Base-by-base conservation (phyloP, 2,329 filamentous ascomycete genomes). In the Pseudogymnoascus sp. region DNA sequence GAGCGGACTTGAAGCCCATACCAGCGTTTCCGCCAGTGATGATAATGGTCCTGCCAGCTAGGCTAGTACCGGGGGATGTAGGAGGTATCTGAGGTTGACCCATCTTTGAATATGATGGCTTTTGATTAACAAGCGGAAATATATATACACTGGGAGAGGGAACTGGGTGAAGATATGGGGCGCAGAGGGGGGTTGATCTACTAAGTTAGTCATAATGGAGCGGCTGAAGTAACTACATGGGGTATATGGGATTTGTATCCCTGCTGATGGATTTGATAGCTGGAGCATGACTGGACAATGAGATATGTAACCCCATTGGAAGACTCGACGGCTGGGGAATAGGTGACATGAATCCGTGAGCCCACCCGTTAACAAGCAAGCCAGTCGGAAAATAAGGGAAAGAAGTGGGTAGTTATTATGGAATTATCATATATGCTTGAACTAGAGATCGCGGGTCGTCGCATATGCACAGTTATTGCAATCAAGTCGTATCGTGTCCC, bases 11-110 rank as follows among this genome's bases (percentile, higher is more conserved):
- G 12, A 78, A 73, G 0, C 81, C 81, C 0, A 84, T 69, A 0
- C 81, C 81, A 1, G 68, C 71, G 63, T 81, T 83, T 23, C 73
- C 69, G 2, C 81, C 81, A 0, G 80, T 82, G 25, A 83, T 70
- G 43, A 83, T 77, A 49, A 77, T 79, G 0, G 75, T 75, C 63
- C 78, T 71, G 1, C 73, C 72, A 1, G 71, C 67, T 12, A 79
- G 66, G 37, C 14, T 62, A 25, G 65, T 63, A n/a, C 37, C n/a
- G n/a, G 37, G 37, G 14, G 37, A n/a, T 4, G 38, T 40, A 18
- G n/a, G 38, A 16, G 38, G 38, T n/a, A 40, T 40, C 8, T 40
- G 38, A 40, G n/a, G 38, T 40, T 40, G 38, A 18, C 38, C 38
- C 38, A 40, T 40, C 38, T 40, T 40, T 18, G 38, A 40, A 40